Percentiles rank a stretch among this genome's conserved stretches.
These are phyloP conservation scores for Iris pallida DNA, from an alignment of 116 monocot species.

Conservation along the genomic window DNA sequence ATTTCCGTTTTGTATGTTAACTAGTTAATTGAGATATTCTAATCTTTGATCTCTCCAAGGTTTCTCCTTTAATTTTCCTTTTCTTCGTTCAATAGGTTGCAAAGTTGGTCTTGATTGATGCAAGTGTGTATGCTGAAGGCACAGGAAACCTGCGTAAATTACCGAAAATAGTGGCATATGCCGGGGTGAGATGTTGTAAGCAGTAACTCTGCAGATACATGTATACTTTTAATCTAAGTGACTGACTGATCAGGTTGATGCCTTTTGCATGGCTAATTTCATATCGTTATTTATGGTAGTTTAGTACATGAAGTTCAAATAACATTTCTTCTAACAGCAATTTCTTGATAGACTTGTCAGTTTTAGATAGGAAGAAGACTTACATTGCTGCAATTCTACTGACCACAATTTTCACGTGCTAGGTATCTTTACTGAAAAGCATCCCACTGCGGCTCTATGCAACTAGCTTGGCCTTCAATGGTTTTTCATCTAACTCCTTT, in stretches of 20 bases:
- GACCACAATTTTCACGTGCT: constrained; percentile 1
- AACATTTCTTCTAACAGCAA: not conserved
- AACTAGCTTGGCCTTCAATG: constrained; percentile 51
- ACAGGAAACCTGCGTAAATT: constrained; percentile 60
- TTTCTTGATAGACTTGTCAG: not conserved
- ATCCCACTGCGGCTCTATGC: constrained; percentile 66
- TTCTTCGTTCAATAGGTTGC: constrained; percentile 45
- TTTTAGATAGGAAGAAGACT: not conserved
- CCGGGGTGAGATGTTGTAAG: constrained; percentile 63
- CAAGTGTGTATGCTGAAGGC: constrained; percentile 79
- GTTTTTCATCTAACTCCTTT: constrained; percentile 30
- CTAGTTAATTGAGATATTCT: too few relatives aligned
- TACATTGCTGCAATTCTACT: not conserved
- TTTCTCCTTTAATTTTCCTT: not conserved
- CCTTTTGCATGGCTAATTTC: not conserved
- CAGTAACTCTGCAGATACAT: not conserved
- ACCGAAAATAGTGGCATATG: constrained; percentile 72
- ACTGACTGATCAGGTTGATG: not conserved
- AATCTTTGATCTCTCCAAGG: too few relatives aligned
- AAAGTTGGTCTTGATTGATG: constrained; percentile 78
- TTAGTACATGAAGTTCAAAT: not conserved
- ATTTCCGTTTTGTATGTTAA: too few relatives aligned
- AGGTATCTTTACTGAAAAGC: constrained; percentile 80
- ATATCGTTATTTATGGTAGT: not conserved
- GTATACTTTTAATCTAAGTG: not conserved